A percentile compares a stretch with the other conserved stretches of the same genome.
phyloP scores from a whole-genome alignment of 345 rosid species.

The Arabidopsis suecica region DNA sequence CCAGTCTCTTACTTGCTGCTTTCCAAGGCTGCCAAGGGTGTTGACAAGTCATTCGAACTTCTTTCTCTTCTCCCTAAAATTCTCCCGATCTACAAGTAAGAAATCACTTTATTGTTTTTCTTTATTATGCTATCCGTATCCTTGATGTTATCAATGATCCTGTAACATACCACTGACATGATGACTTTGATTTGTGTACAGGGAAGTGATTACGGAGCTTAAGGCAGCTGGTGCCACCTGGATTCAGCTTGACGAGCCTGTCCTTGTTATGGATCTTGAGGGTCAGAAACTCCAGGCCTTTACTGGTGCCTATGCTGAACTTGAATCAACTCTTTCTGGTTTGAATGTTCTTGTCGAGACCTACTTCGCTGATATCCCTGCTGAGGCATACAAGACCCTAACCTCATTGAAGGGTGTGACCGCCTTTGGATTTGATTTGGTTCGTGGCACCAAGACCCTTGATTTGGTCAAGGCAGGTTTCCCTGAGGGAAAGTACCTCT shows the following conservation, averaged over 20 bases:
- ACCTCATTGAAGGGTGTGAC: conserved; percentile 90
- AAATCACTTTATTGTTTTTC: conserved; percentile 12
- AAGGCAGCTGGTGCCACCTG: conserved; percentile 97
- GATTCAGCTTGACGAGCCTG: conserved; percentile 97
- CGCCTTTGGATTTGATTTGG: conserved; percentile 84
- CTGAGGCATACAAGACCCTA: conserved; percentile 81
- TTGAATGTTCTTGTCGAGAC: conserved; percentile 87
- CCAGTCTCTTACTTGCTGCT: conserved; percentile 96
- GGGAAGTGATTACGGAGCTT: conserved; percentile 92
- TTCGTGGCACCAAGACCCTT: conserved; percentile 88
- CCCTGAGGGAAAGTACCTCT: conserved; percentile 84
- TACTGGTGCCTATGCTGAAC: conserved; percentile 74
- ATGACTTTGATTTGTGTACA: conserved; percentile 42
- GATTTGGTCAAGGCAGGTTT: conserved; percentile 81
- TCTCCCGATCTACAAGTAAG: conserved; percentile 90
- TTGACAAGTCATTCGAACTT: conserved; percentile 79
- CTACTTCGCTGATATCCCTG: conserved; percentile 93
- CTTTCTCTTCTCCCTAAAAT: conserved; percentile 88
- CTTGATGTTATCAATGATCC: conserved; percentile 3
- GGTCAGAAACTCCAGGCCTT: conserved; percentile 82
- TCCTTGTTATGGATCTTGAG: conserved; percentile 92
- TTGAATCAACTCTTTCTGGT: conserved; percentile 86
- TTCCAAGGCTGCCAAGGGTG: conserved; percentile 95
- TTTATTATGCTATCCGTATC: background rate
- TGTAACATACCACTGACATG: conserved; percentile 35